phyloP scores from a whole-genome alignment of 805 yeast species.

The Yarrowia hollandica region DNA sequence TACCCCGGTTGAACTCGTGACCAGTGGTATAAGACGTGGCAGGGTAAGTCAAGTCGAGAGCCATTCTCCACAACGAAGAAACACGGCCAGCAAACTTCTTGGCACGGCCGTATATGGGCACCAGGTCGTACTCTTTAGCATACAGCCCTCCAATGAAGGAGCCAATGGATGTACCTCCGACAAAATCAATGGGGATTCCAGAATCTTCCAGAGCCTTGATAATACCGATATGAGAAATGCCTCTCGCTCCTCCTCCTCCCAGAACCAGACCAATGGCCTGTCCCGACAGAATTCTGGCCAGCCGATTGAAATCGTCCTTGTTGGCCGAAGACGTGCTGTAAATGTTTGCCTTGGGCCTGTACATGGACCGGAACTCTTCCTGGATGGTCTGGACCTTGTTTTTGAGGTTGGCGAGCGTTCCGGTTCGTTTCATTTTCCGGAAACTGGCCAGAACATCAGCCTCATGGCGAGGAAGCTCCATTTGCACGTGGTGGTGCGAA shows the following conservation, averaged over 20 bases:
- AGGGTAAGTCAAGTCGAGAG: slow-evolving; percentile 87
- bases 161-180: slow-evolving; percentile 97
- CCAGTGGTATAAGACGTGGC: slow-evolving; percentile 95
- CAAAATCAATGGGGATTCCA: slow-evolving; percentile 89
- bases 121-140: slow-evolving; percentile 87
- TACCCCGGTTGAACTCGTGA: slow-evolving; percentile 93
- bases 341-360: slow-evolving; percentile 37
- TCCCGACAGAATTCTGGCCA: slow-evolving; percentile 87
- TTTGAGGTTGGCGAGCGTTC: slow-evolving; percentile 37
- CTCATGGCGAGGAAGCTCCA: slow-evolving; percentile 41
- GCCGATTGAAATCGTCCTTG: slow-evolving; percentile 83
- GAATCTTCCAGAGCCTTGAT: slow-evolving; percentile 86
- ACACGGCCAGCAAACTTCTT: slow-evolving; percentile 83
- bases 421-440: slow-evolving; percentile 31
- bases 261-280: slow-evolving; percentile 91
- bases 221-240: slow-evolving; percentile 88
- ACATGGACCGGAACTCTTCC: slow-evolving; percentile 39
- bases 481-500: slow-evolving; percentile 88
- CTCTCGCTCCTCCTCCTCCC: slow-evolving; percentile 98
- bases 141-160: slow-evolving; percentile 93
- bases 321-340: slow-evolving; percentile 42
- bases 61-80: slow-evolving; percentile 80
- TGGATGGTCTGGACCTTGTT: slow-evolving; percentile 41
- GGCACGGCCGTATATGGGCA: slow-evolving; percentile 85
- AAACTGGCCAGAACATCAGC: slow-evolving; percentile 33